Conservation (phyloP, 495 filamentous ascomycete species). For the Aspergillus funiculosus region DNA sequence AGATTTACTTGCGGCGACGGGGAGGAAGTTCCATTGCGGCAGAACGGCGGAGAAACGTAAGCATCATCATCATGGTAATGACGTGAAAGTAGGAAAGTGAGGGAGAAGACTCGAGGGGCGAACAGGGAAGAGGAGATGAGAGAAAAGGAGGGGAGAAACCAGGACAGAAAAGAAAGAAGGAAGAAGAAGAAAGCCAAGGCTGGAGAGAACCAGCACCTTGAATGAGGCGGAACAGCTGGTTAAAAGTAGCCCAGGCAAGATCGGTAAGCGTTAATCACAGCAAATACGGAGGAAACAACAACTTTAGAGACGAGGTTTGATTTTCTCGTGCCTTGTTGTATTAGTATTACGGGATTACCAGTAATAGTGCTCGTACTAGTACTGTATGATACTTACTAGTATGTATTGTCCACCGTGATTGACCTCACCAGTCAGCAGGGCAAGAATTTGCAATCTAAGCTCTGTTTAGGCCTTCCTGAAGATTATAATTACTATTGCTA, state of each 20-base stretch:
- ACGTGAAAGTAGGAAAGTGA: not conserved
- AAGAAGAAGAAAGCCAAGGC: not conserved
- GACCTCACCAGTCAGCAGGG: too few species aligned
- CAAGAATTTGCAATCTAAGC: too few species aligned
- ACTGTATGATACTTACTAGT: slow-evolving; percentile 8
- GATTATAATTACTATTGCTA: too few species aligned
- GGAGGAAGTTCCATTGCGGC: slow-evolving; percentile 19
- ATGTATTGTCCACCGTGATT: not conserved
- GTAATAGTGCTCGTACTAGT: not conserved
- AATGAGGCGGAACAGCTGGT: not conserved
- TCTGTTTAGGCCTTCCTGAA: not conserved
- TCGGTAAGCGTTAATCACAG: slow-evolving; percentile 2
- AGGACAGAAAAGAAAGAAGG: not conserved
- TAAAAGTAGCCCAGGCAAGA: too few species aligned
- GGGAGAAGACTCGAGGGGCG: slow-evolving; percentile 4
- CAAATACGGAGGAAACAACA: not conserved
- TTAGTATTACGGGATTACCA: too few species aligned
- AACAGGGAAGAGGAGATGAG: not conserved
- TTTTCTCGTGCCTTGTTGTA: too few species aligned
- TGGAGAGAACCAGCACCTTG: too few species aligned
- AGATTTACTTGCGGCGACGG: slow-evolving; percentile 12
- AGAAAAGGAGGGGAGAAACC: not conserved
- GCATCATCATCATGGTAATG: slow-evolving; percentile 18
- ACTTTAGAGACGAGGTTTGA: too few species aligned
- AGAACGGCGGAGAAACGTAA: slow-evolving; percentile 17